These are phyloP conservation scores for Kregervanrija fluxuum DNA, from an alignment of 805 yeast species.

Conservation along the genomic window DNA sequence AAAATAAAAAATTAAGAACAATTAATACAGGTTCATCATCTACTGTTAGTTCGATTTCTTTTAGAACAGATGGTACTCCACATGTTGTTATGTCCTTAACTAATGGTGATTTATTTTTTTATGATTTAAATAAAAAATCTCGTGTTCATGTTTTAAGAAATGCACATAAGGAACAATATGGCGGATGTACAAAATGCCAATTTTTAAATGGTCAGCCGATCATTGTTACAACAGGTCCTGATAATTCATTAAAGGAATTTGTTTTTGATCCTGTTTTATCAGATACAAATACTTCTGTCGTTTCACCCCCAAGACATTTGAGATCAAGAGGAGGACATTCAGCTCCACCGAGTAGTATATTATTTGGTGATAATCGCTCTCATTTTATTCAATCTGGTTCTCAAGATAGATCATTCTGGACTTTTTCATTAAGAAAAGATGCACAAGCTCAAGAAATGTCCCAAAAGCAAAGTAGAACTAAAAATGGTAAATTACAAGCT, in stretches of 20 bases:
- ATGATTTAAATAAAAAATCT: constrained; percentile 65
- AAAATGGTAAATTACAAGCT: constrained; percentile 43
- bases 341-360: constrained; percentile 72
- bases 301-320: constrained; percentile 83
- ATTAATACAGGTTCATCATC: constrained; percentile 35
- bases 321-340: constrained; percentile 98
- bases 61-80: constrained; percentile 85
- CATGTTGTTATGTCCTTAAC: constrained; percentile 75
- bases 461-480: constrained; percentile 47
- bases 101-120: constrained; percentile 79
- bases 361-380: constrained; percentile 66
- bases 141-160: constrained; percentile 70
- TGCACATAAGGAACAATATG: constrained; percentile 65
- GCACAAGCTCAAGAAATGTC: constrained; percentile 94
- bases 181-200: constrained; percentile 68
- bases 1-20: constrained; percentile 50
- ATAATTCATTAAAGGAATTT: constrained; percentile 79
- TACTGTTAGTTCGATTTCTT: constrained; percentile 57
- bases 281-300: constrained; percentile 51
- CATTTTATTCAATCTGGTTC: constrained; percentile 86
- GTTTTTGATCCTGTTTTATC: constrained; percentile 91
- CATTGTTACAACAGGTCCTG: constrained; percentile 83
- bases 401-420: constrained; percentile 81
- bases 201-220: constrained; percentile 91
- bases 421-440: constrained; percentile 87